Percentiles rank a stretch among this genome's conserved stretches.
Evolutionary conservation across 2,329 filamentous ascomycete genomes (phyloP).

Genomic region (Cryphonectria carpinicola): DNA sequence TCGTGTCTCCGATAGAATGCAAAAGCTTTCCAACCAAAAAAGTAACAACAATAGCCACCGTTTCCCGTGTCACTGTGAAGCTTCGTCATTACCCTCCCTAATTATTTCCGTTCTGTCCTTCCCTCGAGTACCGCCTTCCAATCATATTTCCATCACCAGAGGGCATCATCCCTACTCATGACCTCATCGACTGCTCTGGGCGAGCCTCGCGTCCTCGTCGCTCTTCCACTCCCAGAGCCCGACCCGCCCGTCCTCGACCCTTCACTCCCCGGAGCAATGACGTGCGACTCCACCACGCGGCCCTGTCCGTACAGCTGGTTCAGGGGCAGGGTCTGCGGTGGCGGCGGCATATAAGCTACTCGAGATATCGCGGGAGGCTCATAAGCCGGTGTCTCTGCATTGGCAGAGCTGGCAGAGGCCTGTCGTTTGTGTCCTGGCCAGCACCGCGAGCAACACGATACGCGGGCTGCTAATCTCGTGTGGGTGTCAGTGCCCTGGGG

Average conservation of each 20-base stretch:
- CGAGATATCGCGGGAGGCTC: slow-evolving; percentile 9
- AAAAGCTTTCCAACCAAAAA: not conserved
- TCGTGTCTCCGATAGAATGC: not conserved
- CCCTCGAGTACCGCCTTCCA: not conserved
- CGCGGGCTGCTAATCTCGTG: not conserved
- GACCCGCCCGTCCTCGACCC: slow-evolving; percentile 8
- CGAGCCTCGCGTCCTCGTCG: slow-evolving; percentile 21
- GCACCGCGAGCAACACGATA: slow-evolving; percentile 9
- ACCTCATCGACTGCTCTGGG: slow-evolving; percentile 7
- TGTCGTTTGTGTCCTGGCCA: slow-evolving; percentile 21
- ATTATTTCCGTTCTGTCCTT: not conserved
- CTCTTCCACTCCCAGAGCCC: not conserved
- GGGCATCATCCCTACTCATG: slow-evolving; percentile 22
- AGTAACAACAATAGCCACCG: not conserved
- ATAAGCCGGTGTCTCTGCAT: slow-evolving; percentile 17
- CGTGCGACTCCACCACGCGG: slow-evolving; percentile 21
- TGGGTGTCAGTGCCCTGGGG: not conserved
- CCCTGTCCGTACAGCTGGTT: slow-evolving; percentile 22
- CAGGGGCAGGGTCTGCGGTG: slow-evolving; percentile 15
- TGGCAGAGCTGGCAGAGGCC: slow-evolving; percentile 9
- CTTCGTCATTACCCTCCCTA: not conserved
- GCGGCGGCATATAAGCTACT: slow-evolving; percentile 25
- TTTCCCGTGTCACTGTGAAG: not conserved
- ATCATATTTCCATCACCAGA: slow-evolving; percentile 12
- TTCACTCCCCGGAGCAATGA: slow-evolving; percentile 9